These are phyloP conservation scores for Pseudovirgaria hyperparasitica DNA, from an alignment of 2,329 filamentous ascomycete genomes.

Conservation along the genomic window DNA sequence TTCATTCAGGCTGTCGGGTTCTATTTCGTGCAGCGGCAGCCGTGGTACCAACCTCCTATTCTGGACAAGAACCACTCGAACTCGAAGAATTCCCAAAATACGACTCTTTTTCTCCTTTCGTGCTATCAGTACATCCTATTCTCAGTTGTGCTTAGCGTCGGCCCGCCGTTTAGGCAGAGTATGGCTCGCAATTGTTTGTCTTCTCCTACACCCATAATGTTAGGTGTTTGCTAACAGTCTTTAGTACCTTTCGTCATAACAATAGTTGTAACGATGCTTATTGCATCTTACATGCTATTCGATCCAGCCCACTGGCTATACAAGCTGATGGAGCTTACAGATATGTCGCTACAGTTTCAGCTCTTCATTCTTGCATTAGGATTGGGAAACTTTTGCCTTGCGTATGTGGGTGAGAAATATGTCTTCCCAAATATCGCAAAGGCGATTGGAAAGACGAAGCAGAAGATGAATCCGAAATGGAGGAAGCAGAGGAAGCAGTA, in stretches of 20 bases:
- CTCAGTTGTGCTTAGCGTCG: conserved; percentile 81
- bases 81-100: conserved; percentile 87
- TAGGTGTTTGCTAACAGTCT: conserved; percentile 10
- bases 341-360: conserved; percentile 60
- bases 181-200: conserved; percentile 65
- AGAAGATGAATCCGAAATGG: conserved; percentile 40
- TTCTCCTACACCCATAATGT: neutral
- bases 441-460: conserved; percentile 49
- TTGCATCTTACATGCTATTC: conserved; percentile 71
- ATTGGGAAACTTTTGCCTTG: conserved; percentile 50
- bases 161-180: conserved; percentile 72
- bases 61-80: conserved; percentile 69
- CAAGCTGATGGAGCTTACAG: conserved; percentile 74
- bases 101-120: conserved; percentile 74
- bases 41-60: conserved; percentile 74
- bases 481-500: conserved; percentile 77
- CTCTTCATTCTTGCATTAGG: conserved; percentile 60
- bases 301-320: conserved; percentile 56
- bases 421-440: conserved; percentile 59
- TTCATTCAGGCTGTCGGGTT: conserved; percentile 64
- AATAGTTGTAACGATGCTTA: conserved; percentile 51
- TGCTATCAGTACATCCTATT: conserved; percentile 94
- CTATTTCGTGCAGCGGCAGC: conserved; percentile 59
- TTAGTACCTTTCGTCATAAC: conserved; percentile 74
- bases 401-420: conserved; percentile 60